A percentile compares a stretch with the other conserved stretches of the same genome.
Evolutionary conservation across 2,329 filamentous ascomycete genomes (phyloP).

Genomic region (Sarocladiaceae sp.): DNA sequence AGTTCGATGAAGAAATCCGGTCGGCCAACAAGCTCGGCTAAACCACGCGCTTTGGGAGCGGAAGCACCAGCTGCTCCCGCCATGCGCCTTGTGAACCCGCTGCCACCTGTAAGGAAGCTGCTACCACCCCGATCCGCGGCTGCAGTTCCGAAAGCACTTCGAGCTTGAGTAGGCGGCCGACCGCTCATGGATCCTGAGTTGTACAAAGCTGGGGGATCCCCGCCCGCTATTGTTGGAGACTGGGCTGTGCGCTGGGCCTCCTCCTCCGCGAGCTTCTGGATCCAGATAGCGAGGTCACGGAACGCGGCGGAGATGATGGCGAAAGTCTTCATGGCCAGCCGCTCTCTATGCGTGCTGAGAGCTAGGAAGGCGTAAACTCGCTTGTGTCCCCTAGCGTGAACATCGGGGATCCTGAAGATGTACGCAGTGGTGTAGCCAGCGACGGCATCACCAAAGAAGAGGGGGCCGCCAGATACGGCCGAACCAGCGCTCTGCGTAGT

Average conservation of each 20-base stretch:
- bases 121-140: constrained; percentile 37
- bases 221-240: constrained; percentile 29
- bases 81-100: constrained; percentile 52
- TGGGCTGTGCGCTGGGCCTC: constrained; percentile 53
- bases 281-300: constrained; percentile 58
- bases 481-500: constrained; percentile 48
- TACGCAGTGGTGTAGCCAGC: constrained; percentile 65
- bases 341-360: constrained; percentile 58
- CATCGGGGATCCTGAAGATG: constrained; percentile 63
- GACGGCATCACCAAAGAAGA: constrained; percentile 61
- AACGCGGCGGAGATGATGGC: constrained; percentile 56
- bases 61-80: constrained; percentile 50
- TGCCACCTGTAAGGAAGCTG: constrained; percentile 51
- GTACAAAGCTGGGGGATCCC: constrained; percentile 24
- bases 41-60: constrained; percentile 50
- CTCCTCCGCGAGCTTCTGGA: constrained; percentile 56
- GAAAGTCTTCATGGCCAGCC: constrained; percentile 60
- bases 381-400: constrained; percentile 61
- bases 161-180: neutral
- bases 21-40: constrained; percentile 59
- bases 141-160: constrained; percentile 9
- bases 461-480: constrained; percentile 55
- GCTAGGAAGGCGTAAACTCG: constrained; percentile 64
- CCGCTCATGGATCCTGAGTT: constrained; percentile 26
- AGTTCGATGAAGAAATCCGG: constrained; percentile 64